phyloP scores from a whole-genome alignment of 2,329 filamentous ascomycete species.

The Fusarium chlamydosporum region DNA sequence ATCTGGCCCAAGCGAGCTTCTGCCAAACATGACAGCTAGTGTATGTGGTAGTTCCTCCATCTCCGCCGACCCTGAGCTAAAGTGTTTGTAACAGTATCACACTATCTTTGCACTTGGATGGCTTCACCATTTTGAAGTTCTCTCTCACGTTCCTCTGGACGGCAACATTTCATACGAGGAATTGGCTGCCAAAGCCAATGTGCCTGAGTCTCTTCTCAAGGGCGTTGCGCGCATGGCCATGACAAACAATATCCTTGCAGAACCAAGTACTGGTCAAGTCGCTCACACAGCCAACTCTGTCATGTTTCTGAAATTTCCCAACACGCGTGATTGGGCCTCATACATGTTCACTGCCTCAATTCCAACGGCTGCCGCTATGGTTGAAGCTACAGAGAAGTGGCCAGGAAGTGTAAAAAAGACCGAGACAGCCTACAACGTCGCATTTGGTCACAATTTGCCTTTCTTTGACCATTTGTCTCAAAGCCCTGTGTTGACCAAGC shows the following conservation, averaged over 20 bases:
- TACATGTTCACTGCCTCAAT: constrained; percentile 16
- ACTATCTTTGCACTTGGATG: constrained; percentile 10
- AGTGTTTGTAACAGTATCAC: constrained; percentile 5
- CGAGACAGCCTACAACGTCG: constrained; percentile 17
- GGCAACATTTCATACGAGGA: background rate
- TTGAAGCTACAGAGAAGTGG: constrained; percentile 10
- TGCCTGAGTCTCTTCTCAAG: constrained; percentile 8
- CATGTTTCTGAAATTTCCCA: constrained; percentile 4
- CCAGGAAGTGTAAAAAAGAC: constrained; percentile 9
- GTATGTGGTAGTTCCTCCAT: background rate
- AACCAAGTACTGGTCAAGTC: background rate
- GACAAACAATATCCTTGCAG: constrained; percentile 5
- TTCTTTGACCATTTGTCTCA: constrained; percentile 20
- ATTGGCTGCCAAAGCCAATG: constrained; percentile 1
- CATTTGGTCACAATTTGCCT: constrained; percentile 5
- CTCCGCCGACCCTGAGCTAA: background rate
- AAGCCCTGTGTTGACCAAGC: constrained; percentile 1
- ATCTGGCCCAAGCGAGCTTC: constrained; percentile 13
- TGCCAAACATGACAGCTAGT: constrained; percentile 10
- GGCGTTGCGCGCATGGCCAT: constrained; percentile 19
- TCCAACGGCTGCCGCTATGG: constrained; percentile 15
- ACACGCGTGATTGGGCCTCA: constrained; percentile 15
- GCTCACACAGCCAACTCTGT: constrained; percentile 11
- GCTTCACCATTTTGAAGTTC: constrained; percentile 6
- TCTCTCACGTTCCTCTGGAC: constrained; percentile 2